A percentile compares a stretch with the other conserved stretches of the same genome.
phyloP scores from a whole-genome alignment of 768 basidiomycete species.

The Lentinula sp. region DNA sequence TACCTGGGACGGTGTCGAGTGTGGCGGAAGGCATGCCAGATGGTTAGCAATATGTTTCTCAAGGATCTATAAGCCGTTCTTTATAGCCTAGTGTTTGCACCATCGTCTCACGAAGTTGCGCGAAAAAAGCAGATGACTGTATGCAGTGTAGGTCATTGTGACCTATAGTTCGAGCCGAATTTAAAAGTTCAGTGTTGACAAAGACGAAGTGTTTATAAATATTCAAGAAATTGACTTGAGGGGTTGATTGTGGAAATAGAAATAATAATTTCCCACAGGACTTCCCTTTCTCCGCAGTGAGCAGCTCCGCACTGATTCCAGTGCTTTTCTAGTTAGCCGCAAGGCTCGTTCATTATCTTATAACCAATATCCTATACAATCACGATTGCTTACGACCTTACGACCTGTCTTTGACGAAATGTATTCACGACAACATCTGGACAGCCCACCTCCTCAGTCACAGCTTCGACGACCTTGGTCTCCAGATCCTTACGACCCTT shows the following conservation, averaged over 20 bases:
- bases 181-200: too few relatives aligned
- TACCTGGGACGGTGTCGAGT: not conserved
- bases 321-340: not conserved
- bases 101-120: not conserved
- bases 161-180: too few relatives aligned
- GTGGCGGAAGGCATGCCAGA: not conserved
- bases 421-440: conserved; percentile 7
- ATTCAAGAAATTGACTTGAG: too few relatives aligned
- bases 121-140: not conserved
- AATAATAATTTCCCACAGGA: too few relatives aligned
- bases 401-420: not conserved
- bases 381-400: not conserved
- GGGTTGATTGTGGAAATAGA: too few relatives aligned
- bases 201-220: too few relatives aligned
- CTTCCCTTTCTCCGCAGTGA: not conserved
- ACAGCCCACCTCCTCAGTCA: conserved; percentile 37
- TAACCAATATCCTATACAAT: not conserved
- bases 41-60: not conserved
- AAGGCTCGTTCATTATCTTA: not conserved
- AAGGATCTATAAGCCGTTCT: not conserved
- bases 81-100: not conserved
- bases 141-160: too few relatives aligned
- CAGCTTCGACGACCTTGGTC: conserved; percentile 64
- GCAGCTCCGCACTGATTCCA: not conserved
- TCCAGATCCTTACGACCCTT: conserved; percentile 47